Percentiles rank a stretch among this genome's conserved stretches.
Conservation (phyloP, 176 grass and related monocot genomes). For the Dactylis glomerata region DNA sequence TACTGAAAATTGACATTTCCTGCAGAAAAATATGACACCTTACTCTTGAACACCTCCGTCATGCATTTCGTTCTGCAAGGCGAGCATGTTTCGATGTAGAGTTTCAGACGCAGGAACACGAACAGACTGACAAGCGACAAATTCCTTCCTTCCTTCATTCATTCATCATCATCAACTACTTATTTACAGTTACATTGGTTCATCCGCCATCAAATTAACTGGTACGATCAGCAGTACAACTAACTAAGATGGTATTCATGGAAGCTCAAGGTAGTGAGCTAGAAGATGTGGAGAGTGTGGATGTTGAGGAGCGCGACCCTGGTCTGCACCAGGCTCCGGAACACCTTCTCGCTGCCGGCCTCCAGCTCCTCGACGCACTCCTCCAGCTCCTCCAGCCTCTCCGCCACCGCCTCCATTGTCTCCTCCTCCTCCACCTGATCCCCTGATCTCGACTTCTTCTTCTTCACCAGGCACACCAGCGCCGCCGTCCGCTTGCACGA, state of each 20-base stretch:
- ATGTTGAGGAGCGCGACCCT: slow-evolving; percentile 82
- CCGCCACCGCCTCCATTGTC: slow-evolving; percentile 36
- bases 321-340: slow-evolving; percentile 56
- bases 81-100: too few species aligned
- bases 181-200: not conserved
- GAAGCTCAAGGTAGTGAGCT: too few species aligned
- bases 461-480: slow-evolving; percentile 29
- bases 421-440: slow-evolving; percentile 5
- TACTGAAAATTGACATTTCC: too few species aligned
- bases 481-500: slow-evolving; percentile 40
- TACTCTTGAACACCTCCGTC: too few species aligned
- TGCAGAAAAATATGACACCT: too few species aligned
- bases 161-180: not conserved
- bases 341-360: slow-evolving; percentile 60
- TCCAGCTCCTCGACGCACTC: slow-evolving; percentile 54
- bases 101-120: not conserved
- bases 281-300: slow-evolving; percentile 53
- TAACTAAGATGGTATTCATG: not conserved
- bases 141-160: not conserved
- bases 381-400: slow-evolving; percentile 65
- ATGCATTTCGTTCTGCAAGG: too few species aligned
- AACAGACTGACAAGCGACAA: not conserved
- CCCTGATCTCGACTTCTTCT: slow-evolving; percentile 17
- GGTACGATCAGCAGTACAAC: too few species aligned
- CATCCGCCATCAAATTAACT: not conserved